A percentile compares a stretch with the other conserved stretches of the same genome.
Conservation (phyloP, 306 rosid species). For the Prunus mongolica region DNA sequence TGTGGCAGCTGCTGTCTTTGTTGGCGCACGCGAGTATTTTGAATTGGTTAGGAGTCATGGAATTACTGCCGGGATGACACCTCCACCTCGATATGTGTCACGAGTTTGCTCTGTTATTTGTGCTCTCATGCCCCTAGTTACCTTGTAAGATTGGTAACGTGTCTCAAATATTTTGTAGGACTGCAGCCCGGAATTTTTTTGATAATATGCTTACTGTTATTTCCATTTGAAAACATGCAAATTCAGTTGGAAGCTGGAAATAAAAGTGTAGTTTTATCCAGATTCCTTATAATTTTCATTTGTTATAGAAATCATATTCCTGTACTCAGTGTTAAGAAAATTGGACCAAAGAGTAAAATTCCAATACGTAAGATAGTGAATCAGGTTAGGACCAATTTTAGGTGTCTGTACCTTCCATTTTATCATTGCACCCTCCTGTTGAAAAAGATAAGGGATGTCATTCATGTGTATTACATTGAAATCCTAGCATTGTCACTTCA, state of each 20-base stretch:
- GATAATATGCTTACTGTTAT: neutral
- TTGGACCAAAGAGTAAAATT: neutral
- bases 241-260: neutral
- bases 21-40: slow-evolving; percentile 83
- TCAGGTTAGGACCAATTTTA: neutral
- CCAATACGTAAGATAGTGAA: neutral
- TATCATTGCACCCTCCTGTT: neutral
- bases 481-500: neutral
- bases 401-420: neutral
- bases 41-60: slow-evolving; percentile 86
- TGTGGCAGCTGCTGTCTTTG: slow-evolving; percentile 64
- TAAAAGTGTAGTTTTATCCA: neutral
- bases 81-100: slow-evolving; percentile 92
- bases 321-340: neutral
- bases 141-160: slow-evolving; percentile 59
- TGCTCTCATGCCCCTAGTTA: slow-evolving; percentile 77
- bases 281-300: neutral
- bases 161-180: neutral
- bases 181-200: neutral
- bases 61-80: slow-evolving; percentile 87
- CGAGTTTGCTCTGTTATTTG: slow-evolving; percentile 80
- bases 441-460: neutral
- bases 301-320: neutral
- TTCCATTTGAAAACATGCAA: neutral
- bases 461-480: neutral